phyloP scores from a whole-genome alignment of 2,329 filamentous ascomycete genomes.

The Paramyrothecium roridum region DNA sequence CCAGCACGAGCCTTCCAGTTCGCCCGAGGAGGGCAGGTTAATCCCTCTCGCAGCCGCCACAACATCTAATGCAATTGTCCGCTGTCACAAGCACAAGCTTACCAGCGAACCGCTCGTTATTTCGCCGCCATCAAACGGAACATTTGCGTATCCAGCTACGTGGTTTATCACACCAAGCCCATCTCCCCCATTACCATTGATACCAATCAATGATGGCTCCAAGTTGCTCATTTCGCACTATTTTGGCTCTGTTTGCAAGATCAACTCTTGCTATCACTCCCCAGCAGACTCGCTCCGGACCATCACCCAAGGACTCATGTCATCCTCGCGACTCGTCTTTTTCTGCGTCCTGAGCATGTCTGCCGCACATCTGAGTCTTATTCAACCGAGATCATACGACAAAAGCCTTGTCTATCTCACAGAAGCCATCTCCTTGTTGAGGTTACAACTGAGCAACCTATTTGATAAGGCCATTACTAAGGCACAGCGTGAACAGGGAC shows the following conservation, averaged over 20 bases:
- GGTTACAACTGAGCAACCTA: neutral
- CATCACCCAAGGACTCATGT: neutral
- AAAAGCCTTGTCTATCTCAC: neutral
- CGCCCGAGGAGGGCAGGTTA: neutral
- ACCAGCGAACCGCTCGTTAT: neutral
- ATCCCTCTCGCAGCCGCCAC: neutral
- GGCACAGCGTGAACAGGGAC: neutral
- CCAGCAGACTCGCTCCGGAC: neutral
- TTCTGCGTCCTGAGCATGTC: neutral
- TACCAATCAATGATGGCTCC: neutral
- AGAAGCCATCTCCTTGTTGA: neutral
- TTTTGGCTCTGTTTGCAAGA: neutral
- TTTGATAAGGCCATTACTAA: neutral
- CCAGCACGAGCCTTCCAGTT: neutral
- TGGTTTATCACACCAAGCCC: neutral
- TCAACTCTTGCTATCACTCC: neutral
- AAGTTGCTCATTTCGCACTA: neutral
- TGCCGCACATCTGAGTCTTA: neutral
- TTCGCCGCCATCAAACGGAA: neutral
- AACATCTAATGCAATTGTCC: neutral
- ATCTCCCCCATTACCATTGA: neutral
- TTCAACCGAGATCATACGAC: neutral
- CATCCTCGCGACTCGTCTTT: neutral
- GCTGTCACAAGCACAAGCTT: neutral
- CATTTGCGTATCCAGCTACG: neutral